Evolutionary conservation across 768 basidiomycete species (phyloP), one percentile per base, ranked within the genome.

Genomic region (Mrakia frigida): DNA sequence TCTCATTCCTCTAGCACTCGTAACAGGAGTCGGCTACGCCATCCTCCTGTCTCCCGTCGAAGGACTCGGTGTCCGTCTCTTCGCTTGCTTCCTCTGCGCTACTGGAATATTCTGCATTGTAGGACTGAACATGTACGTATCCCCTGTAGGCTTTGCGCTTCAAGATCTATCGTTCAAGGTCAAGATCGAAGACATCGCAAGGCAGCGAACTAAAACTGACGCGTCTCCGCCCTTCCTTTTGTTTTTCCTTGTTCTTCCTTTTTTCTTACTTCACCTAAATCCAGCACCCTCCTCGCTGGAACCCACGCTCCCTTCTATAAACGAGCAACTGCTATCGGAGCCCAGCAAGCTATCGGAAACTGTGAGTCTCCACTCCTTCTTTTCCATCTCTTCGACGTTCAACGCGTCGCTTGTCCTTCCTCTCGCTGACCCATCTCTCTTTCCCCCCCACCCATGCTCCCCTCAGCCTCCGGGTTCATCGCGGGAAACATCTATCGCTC

Each of bases 321-420:
- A 68, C 77, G 80, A 18, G 78, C 80, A 3, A 78, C 79, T 3
- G 60, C 76, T n/a, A 75, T 80, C n/a, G 80, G 80, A 37, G 16
- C 77, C 33, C 80, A 79, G 52, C 80, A 81, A 63, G 77, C 78
- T 21, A 80, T 81, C 75, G 80, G 80, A 28, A 81, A 80, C 70
- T 78, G 70, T 79, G 9, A 16, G 60, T 31, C n/a, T 61, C 59
- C 21, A n/a, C n/a, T 61, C 33, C 28, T 31, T 28, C 60, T 35
- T 61, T 4, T 21, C 21, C 46, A 18, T 6, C 46, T 50, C 46
- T 1, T 50, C 46, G n/a, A 14, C 43, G 43, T 14, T 43, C 43
- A 14, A 50, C 46, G 46, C 46, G 46, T 46, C 46, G 46, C 13
- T 21, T 50, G 4, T 6, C 6, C 18, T 50, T 50, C 46, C 46